Evolutionary conservation across 495 filamentous ascomycete species (phyloP).

Genomic region (Chaetomium cochliodes): DNA sequence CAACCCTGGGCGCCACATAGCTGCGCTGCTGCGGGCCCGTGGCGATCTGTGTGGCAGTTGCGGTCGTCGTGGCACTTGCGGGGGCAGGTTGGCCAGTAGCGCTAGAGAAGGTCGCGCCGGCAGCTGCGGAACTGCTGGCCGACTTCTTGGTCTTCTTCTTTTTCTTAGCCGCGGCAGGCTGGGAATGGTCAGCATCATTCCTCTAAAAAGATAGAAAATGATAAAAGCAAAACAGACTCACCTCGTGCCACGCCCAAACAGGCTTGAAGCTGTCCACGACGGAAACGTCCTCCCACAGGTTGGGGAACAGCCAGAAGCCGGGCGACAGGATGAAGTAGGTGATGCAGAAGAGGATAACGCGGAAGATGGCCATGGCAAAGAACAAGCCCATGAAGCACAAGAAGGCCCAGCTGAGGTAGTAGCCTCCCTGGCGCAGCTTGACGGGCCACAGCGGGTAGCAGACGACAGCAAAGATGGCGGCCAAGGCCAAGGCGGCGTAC

Average conservation of each 20-base stretch:
- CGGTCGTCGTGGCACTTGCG: slow-evolving; percentile 59
- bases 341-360: slow-evolving; percentile 89
- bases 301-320: slow-evolving; percentile 96
- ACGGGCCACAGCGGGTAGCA: slow-evolving; percentile 97
- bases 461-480: slow-evolving; percentile 79
- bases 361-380: slow-evolving; percentile 96
- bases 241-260: slow-evolving; percentile 98
- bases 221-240: slow-evolving; percentile 41
- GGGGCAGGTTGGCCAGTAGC: slow-evolving; percentile 54
- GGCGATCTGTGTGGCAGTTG: slow-evolving; percentile 50
- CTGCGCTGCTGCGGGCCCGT: slow-evolving; percentile 44
- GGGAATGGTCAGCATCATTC: slow-evolving; percentile 7
- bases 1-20: slow-evolving; percentile 60
- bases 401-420: slow-evolving; percentile 96
- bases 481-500: slow-evolving; percentile 78
- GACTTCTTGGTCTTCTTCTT: slow-evolving; percentile 66
- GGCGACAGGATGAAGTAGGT: slow-evolving; percentile 83
- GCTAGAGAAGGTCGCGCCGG: slow-evolving; percentile 45
- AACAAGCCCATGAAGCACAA: slow-evolving; percentile 88
- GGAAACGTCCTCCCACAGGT: slow-evolving; percentile 97
- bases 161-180: slow-evolving; percentile 44
- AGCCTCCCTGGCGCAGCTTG: slow-evolving; percentile 85
- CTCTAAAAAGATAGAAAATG: slow-evolving; percentile 3
- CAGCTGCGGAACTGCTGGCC: slow-evolving; percentile 40
- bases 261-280: slow-evolving; percentile 98